These are phyloP conservation scores for Solanum hybrid DNA, from an alignment of 305 asterid species.

Conservation along the genomic window DNA sequence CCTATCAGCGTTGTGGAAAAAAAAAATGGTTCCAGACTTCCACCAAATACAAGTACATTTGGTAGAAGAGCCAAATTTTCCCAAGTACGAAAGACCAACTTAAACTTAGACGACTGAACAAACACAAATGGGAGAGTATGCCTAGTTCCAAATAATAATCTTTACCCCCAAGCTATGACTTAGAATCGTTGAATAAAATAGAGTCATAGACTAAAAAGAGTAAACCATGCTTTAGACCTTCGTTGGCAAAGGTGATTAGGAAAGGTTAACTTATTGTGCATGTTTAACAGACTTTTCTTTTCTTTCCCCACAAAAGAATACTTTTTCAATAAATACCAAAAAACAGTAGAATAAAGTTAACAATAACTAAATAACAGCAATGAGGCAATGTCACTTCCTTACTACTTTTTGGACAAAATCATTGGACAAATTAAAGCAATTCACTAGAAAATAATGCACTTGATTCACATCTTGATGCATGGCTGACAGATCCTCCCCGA, in stretches of 20 bases:
- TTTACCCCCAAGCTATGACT: neutral
- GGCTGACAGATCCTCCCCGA: neutral
- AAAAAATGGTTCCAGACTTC: neutral
- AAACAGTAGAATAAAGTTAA: neutral
- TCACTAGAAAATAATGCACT: neutral
- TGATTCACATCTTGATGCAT: neutral
- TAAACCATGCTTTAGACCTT: neutral
- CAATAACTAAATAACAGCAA: neutral
- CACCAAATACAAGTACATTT: neutral
- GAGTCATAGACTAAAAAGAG: neutral
- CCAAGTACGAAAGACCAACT: neutral
- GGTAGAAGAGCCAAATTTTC: neutral
- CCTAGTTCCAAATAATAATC: neutral
- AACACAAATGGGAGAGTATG: neutral
- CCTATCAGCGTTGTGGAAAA: neutral
- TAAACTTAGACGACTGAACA: neutral
- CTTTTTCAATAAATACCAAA: neutral
- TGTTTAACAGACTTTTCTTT: neutral
- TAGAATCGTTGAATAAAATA: neutral
- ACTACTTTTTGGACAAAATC: neutral
- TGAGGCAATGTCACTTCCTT: neutral
- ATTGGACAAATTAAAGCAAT: neutral
- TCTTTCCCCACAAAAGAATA: neutral
- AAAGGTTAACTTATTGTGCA: neutral
- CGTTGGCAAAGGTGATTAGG: neutral